These are phyloP conservation scores for Lipomyces anomalus DNA, from an alignment of 805 yeast genomes.

Conservation along the genomic window DNA sequence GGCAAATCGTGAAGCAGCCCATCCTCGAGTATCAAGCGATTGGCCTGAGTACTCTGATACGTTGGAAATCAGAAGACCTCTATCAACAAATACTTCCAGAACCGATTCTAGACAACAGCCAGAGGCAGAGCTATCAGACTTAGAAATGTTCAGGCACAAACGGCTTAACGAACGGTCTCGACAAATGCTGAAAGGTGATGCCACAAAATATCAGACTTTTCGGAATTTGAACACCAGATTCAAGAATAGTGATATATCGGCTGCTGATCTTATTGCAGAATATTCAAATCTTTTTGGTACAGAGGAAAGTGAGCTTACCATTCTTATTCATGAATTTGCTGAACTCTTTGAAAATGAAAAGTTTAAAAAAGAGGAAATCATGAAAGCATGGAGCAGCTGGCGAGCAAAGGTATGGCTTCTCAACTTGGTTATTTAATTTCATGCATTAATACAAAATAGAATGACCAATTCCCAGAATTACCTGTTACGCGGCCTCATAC, in stretches of 20 bases:
- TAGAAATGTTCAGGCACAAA: slow-evolving; percentile 11
- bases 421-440: neutral
- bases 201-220: slow-evolving; percentile 8
- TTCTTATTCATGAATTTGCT: slow-evolving; percentile 19
- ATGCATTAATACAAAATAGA: neutral
- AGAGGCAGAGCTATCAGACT: slow-evolving; percentile 3
- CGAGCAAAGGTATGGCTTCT: slow-evolving; percentile 2
- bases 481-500: slow-evolving; percentile 2
- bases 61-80: neutral
- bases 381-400: slow-evolving; percentile 15
- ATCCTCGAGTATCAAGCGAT: too few species aligned
- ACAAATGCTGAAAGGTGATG: slow-evolving; percentile 8
- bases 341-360: slow-evolving; percentile 9
- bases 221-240: slow-evolving; percentile 8
- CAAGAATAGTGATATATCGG: slow-evolving; percentile 7
- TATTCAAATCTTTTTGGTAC: slow-evolving; percentile 16
- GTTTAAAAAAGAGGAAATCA: slow-evolving; percentile 3
- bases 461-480: slow-evolving; percentile 13
- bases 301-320: slow-evolving; percentile 12
- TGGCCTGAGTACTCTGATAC: too few species aligned
- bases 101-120: slow-evolving; percentile 7
- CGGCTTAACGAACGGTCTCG: slow-evolving; percentile 21
- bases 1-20: too few species aligned
- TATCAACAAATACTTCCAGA: neutral
- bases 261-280: slow-evolving; percentile 10